Evolutionary conservation across 163 green algal genomes (phyloP).

Genomic region (Trebouxia gelatinosa): DNA sequence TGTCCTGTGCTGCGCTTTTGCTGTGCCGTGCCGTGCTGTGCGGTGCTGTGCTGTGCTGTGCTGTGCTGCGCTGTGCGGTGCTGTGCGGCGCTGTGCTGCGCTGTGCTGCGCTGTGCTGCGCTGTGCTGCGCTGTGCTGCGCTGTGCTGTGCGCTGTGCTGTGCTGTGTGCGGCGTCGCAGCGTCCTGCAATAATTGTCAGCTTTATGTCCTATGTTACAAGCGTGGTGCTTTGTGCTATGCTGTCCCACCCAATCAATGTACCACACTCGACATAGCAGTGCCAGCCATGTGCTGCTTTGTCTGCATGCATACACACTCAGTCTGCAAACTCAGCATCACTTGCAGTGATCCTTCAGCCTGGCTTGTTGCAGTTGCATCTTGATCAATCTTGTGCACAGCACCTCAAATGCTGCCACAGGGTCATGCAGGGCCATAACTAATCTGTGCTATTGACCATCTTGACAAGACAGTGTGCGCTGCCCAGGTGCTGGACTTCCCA

Average conservation of each 20-base stretch:
- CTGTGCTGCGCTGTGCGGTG: background rate
- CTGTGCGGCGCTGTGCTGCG: background rate
- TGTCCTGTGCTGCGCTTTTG: background rate
- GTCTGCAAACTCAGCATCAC: too few species aligned
- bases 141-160: background rate
- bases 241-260: too few species aligned
- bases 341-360: background rate
- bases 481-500: slow-evolving; percentile 8
- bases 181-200: background rate
- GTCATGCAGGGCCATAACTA: background rate
- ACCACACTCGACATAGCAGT: too few species aligned
- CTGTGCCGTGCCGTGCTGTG: background rate
- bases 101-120: background rate
- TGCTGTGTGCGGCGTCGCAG: background rate
- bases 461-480: background rate
- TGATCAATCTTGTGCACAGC: background rate
- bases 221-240: too few species aligned
- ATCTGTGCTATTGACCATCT: background rate
- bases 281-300: too few species aligned
- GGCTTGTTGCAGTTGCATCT: background rate
- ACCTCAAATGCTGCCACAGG: too few species aligned
- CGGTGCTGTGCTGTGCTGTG: background rate
- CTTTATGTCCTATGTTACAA: too few species aligned
- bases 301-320: too few species aligned
- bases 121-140: background rate